phyloP scores from a whole-genome alignment of 2,329 filamentous ascomycete genomes.

The Cytospora piceae region DNA sequence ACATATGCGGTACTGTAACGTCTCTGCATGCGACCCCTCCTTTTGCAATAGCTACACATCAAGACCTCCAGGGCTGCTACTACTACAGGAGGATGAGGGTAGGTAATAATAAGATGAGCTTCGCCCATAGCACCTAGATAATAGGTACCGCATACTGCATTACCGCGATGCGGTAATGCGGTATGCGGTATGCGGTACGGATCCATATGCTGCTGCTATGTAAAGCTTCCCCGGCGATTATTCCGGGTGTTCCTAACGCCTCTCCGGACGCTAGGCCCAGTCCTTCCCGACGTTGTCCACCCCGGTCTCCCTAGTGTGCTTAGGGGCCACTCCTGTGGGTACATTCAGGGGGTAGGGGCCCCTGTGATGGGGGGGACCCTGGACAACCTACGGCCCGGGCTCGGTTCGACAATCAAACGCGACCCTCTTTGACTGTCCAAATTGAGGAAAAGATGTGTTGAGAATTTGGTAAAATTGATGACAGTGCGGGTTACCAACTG shows the following conservation, averaged over 20 bases:
- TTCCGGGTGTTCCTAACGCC: not conserved
- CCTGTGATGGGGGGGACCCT: constrained; percentile 8
- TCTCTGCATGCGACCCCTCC: too few relatives aligned
- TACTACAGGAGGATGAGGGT: too few relatives aligned
- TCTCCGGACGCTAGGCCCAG: not conserved
- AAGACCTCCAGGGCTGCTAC: too few relatives aligned
- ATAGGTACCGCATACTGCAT: too few relatives aligned
- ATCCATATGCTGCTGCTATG: too few relatives aligned
- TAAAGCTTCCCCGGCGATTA: not conserved
- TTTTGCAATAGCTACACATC: too few relatives aligned
- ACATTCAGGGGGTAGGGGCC: constrained; percentile 8
- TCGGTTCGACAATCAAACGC: constrained; percentile 23
- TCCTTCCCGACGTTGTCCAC: not conserved
- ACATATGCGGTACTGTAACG: too few relatives aligned
- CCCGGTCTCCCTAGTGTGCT: not conserved
- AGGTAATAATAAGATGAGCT: too few relatives aligned
- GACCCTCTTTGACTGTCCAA: constrained; percentile 4
- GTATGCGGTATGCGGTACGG: too few relatives aligned
- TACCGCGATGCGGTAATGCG: too few relatives aligned
- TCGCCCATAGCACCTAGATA: too few relatives aligned
- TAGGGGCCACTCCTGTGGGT: not conserved
- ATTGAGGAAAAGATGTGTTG: constrained; percentile 16
- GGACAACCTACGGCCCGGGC: constrained; percentile 21
- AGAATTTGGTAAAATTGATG: not conserved
- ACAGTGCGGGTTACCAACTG: not conserved